Conservation (phyloP, 106 monocot genomes). For the Dactylorhiza incarnata region DNA sequence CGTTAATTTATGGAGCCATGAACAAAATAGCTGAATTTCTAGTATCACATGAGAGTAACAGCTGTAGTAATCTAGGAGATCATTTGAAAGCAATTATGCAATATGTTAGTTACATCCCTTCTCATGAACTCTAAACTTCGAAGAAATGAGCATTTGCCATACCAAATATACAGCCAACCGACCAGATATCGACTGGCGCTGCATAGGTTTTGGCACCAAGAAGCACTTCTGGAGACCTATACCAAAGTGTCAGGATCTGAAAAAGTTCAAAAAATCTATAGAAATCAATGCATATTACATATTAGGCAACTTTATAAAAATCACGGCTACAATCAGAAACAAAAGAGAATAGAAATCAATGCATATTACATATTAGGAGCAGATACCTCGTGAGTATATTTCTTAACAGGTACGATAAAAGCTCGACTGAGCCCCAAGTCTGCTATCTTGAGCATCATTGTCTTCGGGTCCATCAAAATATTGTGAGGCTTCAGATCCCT, state of each 20-base stretch:
- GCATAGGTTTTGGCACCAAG: constrained; percentile 24
- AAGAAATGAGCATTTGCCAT: neutral
- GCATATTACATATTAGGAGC: neutral
- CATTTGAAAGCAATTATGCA: no score
- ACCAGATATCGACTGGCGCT: constrained; percentile 23
- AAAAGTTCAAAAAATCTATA: neutral
- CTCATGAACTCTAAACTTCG: neutral
- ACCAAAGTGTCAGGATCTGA: constrained; percentile 26
- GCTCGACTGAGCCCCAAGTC: constrained; percentile 91
- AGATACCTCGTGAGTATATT: constrained; percentile 91
- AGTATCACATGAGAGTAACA: no score
- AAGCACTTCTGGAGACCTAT: constrained; percentile 28
- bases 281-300: no score
- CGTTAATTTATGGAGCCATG: no score
- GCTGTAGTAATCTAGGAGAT: no score
- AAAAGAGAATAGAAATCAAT: neutral
- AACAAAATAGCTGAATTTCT: no score
- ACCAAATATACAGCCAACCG: constrained; percentile 29
- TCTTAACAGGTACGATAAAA: constrained; percentile 80
- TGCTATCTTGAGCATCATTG: constrained; percentile 89
- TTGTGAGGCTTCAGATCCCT: constrained; percentile 98
- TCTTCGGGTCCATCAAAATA: constrained; percentile 82
- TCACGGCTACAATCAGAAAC: neutral
- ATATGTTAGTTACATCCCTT: neutral
- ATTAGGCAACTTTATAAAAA: no score